Evolutionary conservation across 306 rosid species (phyloP).

Genomic region (Luffa aegyptiaca): DNA sequence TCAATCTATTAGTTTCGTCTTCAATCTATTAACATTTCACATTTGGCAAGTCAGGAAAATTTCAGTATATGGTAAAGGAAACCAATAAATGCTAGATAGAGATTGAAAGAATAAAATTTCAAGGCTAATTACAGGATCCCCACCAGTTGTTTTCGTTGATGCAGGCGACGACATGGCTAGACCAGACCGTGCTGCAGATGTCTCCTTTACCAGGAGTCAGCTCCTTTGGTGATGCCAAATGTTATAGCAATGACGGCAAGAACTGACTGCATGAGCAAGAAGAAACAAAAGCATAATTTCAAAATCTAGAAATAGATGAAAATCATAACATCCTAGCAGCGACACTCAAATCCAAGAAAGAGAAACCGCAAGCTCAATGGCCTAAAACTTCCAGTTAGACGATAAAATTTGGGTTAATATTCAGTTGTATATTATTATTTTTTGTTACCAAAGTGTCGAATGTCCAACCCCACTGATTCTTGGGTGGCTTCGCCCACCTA

Average conservation of each 20-base stretch:
- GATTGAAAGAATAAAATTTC: neutral
- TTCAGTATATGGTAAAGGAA: neutral
- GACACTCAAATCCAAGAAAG: neutral
- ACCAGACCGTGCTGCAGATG: neutral
- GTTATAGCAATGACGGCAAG: slow-evolving; percentile 38
- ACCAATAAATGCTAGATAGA: neutral
- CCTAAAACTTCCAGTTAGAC: neutral
- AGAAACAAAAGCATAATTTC: neutral
- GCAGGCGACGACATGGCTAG: neutral
- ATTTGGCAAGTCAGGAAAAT: neutral
- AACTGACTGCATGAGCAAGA: slow-evolving; percentile 42
- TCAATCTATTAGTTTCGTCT: neutral
- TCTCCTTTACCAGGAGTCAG: slow-evolving; percentile 19
- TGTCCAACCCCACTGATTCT: no score
- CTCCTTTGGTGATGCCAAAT: slow-evolving; percentile 31
- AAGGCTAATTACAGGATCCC: slow-evolving; percentile 2
- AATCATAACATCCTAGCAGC: neutral
- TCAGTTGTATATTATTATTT: no score
- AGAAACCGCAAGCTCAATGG: neutral
- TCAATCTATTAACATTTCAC: neutral
- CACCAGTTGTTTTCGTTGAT: neutral
- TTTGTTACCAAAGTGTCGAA: no score
- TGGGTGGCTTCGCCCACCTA: no score
- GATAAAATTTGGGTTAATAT: neutral
- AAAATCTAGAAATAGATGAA: neutral